These are phyloP conservation scores for Lecanicillium sp. DNA, from an alignment of 2,329 filamentous ascomycete species.

Conservation along the genomic window DNA sequence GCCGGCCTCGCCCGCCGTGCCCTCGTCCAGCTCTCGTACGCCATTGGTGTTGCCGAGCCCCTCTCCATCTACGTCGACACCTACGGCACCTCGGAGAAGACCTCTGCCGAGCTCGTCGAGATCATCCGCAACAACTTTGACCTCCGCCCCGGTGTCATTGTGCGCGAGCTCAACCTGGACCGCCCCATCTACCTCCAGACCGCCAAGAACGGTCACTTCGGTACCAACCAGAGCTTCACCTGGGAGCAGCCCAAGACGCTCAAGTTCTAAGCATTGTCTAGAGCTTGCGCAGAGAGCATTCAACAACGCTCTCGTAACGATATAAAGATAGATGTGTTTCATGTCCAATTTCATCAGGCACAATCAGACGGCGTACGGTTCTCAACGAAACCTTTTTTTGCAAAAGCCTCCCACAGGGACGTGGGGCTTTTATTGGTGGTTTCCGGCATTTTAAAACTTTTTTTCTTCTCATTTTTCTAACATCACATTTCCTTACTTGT, in stretches of 20 bases:
- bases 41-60: slow-evolving; percentile 97
- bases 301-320: slow-evolving; percentile 30
- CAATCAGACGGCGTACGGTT: slow-evolving; percentile 34
- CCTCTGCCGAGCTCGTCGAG: slow-evolving; percentile 85
- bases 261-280: slow-evolving; percentile 61
- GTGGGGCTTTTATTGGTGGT: slow-evolving; percentile 22
- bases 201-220: slow-evolving; percentile 99
- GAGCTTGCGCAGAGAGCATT: slow-evolving; percentile 25
- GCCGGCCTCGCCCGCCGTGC: slow-evolving; percentile 85
- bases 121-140: slow-evolving; percentile 97
- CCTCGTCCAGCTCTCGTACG: slow-evolving; percentile 97
- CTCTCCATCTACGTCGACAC: slow-evolving; percentile 97
- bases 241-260: slow-evolving; percentile 98
- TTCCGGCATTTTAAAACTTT: slow-evolving; percentile 23
- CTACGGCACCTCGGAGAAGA: slow-evolving; percentile 88
- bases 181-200: slow-evolving; percentile 98
- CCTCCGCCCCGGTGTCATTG: slow-evolving; percentile 95
- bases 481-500: background rate
- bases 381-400: slow-evolving; percentile 36
- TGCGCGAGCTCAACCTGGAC: slow-evolving; percentile 90
- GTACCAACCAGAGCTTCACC: slow-evolving; percentile 90
- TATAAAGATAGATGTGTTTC: slow-evolving; percentile 28
- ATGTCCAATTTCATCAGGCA: slow-evolving; percentile 29
- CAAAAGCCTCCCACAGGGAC: slow-evolving; percentile 18
- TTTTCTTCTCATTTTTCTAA: slow-evolving; percentile 12